Conservation (phyloP, 108 stramenopile species). For the Fragilaria crotonensis region DNA sequence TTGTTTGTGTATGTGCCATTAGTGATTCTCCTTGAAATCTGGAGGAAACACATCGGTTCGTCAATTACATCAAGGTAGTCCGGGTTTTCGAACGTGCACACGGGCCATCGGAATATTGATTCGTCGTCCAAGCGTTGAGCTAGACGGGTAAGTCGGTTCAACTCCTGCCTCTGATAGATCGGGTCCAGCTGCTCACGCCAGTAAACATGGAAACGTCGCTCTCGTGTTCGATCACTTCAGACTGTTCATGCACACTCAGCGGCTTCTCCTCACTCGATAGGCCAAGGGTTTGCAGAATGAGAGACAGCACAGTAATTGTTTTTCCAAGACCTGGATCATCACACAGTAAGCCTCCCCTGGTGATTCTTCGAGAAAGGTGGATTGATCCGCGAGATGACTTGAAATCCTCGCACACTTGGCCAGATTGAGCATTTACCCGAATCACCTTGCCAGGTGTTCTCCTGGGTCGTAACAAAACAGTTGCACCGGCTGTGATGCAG, state of each 20-base stretch:
- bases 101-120: background rate
- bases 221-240: no score
- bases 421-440: background rate
- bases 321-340: conserved; percentile 82
- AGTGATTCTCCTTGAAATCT: conserved; percentile 27
- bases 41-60: conserved; percentile 54
- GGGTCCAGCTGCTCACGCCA: conserved; percentile 38
- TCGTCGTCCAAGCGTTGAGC: background rate
- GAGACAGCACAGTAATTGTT: conserved; percentile 70
- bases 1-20: conserved; percentile 16
- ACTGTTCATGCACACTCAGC: no score
- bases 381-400: background rate
- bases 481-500: conserved; percentile 54
- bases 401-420: background rate
- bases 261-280: conserved; percentile 33
- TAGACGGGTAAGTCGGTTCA: conserved; percentile 5
- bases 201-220: no score
- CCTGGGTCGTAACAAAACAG: conserved; percentile 25
- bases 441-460: background rate
- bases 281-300: conserved; percentile 68
- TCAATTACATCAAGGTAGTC: conserved; percentile 65
- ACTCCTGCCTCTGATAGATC: conserved; percentile 17
- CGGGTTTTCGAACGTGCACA: conserved; percentile 28
- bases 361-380: conserved; percentile 10
- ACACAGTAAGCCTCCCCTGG: conserved; percentile 46